A percentile compares a stretch with the other conserved stretches of the same genome.
Conservation (phyloP, 495 filamentous ascomycete genomes). For the Hamigera avellanea region DNA sequence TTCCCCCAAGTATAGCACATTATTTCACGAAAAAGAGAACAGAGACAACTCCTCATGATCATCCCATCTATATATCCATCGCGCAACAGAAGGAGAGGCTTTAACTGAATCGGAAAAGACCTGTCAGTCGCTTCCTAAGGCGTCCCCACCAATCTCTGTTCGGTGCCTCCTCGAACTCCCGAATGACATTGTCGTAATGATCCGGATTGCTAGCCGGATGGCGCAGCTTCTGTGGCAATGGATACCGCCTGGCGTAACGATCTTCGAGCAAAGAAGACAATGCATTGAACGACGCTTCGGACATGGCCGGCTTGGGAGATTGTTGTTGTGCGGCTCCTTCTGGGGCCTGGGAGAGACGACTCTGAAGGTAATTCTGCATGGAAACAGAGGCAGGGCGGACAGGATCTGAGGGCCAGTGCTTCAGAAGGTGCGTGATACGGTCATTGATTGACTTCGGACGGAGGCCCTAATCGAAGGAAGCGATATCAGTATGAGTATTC, state of each 20-base stretch:
- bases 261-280: constrained; percentile 66
- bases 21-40: too few species aligned
- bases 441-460: constrained; percentile 42
- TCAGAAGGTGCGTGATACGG: constrained; percentile 42
- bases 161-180: constrained; percentile 63
- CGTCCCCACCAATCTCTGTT: constrained; percentile 45
- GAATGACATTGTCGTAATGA: constrained; percentile 62
- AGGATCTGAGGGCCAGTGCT: constrained; percentile 66
- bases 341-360: constrained; percentile 38
- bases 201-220: constrained; percentile 62
- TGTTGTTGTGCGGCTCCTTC: constrained; percentile 6
- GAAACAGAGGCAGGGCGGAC: constrained; percentile 65
- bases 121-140: constrained; percentile 45
- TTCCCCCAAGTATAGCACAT: too few species aligned
- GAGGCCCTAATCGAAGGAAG: too few species aligned
- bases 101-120: constrained; percentile 49
- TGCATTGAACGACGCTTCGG: constrained; percentile 55
- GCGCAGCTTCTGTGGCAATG: constrained; percentile 47
- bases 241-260: constrained; percentile 59
- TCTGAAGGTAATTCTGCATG: constrained; percentile 57
- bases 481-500: too few species aligned
- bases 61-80: constrained; percentile 6
- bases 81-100: constrained; percentile 7
- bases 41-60: too few species aligned
- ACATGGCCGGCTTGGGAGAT: constrained; percentile 19